phyloP scores from a whole-genome alignment of 306 rosid genomes.

The Sicyos edulis region DNA sequence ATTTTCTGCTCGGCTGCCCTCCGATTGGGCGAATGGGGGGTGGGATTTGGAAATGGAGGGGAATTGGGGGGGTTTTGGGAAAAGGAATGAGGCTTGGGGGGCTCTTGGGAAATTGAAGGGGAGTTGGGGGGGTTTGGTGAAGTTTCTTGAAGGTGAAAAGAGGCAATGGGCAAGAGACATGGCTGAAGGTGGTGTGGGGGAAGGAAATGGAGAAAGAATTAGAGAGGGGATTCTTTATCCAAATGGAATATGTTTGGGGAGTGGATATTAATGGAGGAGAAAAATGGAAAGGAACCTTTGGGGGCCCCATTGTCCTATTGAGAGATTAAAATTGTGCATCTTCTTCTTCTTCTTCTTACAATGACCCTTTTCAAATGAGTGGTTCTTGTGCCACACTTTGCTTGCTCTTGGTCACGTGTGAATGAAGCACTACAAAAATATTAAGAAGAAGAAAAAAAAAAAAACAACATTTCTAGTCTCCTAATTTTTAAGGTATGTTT shows the following conservation, averaged over 20 bases:
- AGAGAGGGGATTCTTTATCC: conserved; percentile 34
- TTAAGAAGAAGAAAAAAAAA: too few species aligned
- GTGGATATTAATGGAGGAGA: conserved; percentile 41
- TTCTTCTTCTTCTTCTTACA: neutral
- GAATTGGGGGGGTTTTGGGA: conserved; percentile 28
- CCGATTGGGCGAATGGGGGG: conserved; percentile 64
- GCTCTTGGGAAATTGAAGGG: conserved; percentile 25
- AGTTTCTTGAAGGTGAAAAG: conserved; percentile 42
- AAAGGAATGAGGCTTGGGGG: conserved; percentile 23
- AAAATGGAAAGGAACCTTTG: neutral
- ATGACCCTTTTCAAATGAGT: conserved; percentile 34
- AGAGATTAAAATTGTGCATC: conserved; percentile 26
- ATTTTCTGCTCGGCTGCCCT: conserved; percentile 35
- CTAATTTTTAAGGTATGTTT: too few species aligned
- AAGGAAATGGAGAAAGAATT: conserved; percentile 4
- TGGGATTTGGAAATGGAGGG: conserved; percentile 25
- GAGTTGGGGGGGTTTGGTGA: conserved; percentile 25
- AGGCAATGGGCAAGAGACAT: conserved; percentile 51
- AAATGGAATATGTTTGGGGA: conserved; percentile 34
- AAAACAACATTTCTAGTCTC: too few species aligned
- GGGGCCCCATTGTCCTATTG: conserved; percentile 24
- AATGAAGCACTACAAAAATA: too few species aligned
- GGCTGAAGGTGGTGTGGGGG: conserved; percentile 8
- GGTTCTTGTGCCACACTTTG: conserved; percentile 28
- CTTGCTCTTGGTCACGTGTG: too few species aligned